phyloP scores from a whole-genome alignment of 176 grass and related monocot genomes.

The Hsuehochloa calcarea region DNA sequence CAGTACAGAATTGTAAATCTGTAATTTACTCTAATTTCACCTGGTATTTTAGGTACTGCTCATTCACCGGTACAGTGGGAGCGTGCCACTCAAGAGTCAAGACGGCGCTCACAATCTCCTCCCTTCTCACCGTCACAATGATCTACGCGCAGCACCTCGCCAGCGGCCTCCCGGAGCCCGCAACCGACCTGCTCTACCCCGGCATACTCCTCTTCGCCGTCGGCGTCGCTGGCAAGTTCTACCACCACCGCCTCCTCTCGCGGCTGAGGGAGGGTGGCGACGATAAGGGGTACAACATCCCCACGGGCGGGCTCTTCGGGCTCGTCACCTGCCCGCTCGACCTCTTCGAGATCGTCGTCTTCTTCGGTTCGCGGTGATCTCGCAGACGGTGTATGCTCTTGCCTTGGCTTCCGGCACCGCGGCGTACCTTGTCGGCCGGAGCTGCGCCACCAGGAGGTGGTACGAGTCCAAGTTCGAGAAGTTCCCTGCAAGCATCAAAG shows the following conservation, averaged over 20 bases:
- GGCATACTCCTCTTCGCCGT: conserved; percentile 40
- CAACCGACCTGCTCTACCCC: conserved; percentile 44
- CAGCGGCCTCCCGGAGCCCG: conserved; percentile 27
- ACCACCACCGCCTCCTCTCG: conserved; percentile 69
- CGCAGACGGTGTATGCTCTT: conserved; percentile 52
- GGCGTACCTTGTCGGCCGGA: conserved; percentile 68
- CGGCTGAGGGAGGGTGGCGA: conserved; percentile 33
- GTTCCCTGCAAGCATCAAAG: conserved; percentile 55
- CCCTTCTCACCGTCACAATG: conserved; percentile 39
- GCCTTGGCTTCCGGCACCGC: conserved; percentile 42
- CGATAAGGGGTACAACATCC: conserved; percentile 62
- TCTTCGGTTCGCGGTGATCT: conserved; percentile 63
- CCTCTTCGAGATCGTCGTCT: conserved; percentile 72
- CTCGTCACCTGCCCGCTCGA: conserved; percentile 68
- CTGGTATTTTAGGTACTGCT: conserved; percentile 42
- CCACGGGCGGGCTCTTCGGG: conserved; percentile 56
- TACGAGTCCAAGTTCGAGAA: conserved; percentile 61
- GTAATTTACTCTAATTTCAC: too few relatives aligned
- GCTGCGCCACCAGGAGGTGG: conserved; percentile 70
- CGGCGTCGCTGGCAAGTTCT: conserved; percentile 68
- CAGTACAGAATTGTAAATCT: too few relatives aligned
- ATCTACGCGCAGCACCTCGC: conserved; percentile 61
- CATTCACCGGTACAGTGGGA: conserved; percentile 59
- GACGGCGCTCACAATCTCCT: conserved; percentile 36
- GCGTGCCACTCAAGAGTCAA: conserved; percentile 43